Evolutionary conservation across 2,329 filamentous ascomycete genomes (phyloP).

Genomic region (Ceratocystis cubensis): DNA sequence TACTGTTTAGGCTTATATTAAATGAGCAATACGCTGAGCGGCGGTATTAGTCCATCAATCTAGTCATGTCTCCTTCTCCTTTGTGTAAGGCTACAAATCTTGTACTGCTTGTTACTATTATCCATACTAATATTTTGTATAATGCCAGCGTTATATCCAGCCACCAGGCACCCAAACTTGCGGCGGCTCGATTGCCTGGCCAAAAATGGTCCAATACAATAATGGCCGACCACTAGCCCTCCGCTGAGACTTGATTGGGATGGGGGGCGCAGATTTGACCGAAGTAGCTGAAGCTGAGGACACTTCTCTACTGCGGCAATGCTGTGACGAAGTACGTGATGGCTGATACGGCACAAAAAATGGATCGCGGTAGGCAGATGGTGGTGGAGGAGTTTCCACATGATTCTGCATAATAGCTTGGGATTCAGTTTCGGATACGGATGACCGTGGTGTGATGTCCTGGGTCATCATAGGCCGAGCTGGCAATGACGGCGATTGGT

Average conservation of each 20-base stretch:
- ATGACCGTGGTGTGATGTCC: background rate
- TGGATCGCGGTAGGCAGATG: slow-evolving; percentile 14
- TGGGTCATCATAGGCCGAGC: background rate
- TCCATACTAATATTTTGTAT: background rate
- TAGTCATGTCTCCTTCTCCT: background rate
- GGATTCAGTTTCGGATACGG: background rate
- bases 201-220: slow-evolving; percentile 17
- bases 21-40: background rate
- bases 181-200: slow-evolving; percentile 12
- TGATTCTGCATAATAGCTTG: background rate
- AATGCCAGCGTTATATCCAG: slow-evolving; percentile 11
- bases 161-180: slow-evolving; percentile 18
- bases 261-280: background rate
- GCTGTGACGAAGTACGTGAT: background rate
- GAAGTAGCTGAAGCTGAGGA: background rate
- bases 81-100: too few species aligned
- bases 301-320: background rate
- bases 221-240: slow-evolving; percentile 13
- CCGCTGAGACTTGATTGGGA: slow-evolving; percentile 12
- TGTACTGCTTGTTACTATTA: background rate
- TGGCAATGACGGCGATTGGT: background rate
- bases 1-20: background rate
- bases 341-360: background rate
- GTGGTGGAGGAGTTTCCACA: slow-evolving; percentile 7
- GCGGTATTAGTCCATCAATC: background rate